Evolutionary conservation across 2,329 filamentous ascomycete species (phyloP).

Genomic region (Parasarocladium wereldwijsianum): DNA sequence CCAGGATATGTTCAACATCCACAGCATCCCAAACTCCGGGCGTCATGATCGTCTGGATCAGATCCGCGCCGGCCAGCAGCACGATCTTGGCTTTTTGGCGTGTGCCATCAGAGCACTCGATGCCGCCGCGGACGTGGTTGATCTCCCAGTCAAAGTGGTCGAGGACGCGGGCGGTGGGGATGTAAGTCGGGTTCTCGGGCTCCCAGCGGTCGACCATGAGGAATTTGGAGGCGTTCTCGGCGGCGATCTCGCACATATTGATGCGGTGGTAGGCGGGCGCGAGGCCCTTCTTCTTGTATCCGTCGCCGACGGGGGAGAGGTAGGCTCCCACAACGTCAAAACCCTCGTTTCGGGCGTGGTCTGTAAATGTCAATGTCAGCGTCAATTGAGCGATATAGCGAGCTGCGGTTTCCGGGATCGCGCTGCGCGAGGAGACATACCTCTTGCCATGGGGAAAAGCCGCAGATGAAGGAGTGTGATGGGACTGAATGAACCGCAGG

Average conservation of each 20-base stretch:
- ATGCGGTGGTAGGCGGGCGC: conserved; percentile 22
- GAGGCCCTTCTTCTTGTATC: conserved; percentile 22
- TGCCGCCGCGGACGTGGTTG: conserved; percentile 62
- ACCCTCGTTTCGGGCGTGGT: conserved; percentile 22
- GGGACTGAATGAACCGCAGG: conserved; percentile 60
- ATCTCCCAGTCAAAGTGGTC: conserved; percentile 89
- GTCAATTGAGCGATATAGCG: background rate
- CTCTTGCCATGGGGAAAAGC: conserved; percentile 69
- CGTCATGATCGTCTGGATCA: conserved; percentile 59
- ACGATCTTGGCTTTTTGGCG: conserved; percentile 58
- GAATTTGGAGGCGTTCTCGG: conserved; percentile 56
- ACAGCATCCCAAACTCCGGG: conserved; percentile 68
- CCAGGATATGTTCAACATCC: conserved; percentile 79
- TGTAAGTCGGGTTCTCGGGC: conserved; percentile 65
- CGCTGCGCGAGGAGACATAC: background rate
- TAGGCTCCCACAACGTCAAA: conserved; percentile 72
- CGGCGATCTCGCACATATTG: conserved; percentile 73
- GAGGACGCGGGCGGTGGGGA: conserved; percentile 76
- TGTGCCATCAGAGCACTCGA: conserved; percentile 51
- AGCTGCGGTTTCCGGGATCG: too few relatives aligned
- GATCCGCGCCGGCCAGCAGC: conserved; percentile 65
- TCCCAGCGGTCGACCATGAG: conserved; percentile 85
- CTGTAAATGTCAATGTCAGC: conserved; percentile 3
- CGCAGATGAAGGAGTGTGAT: conserved; percentile 65
- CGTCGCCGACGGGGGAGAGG: conserved; percentile 17